Conservation (phyloP, 805 yeast species). For the Hanseniaspora meyeri region DNA sequence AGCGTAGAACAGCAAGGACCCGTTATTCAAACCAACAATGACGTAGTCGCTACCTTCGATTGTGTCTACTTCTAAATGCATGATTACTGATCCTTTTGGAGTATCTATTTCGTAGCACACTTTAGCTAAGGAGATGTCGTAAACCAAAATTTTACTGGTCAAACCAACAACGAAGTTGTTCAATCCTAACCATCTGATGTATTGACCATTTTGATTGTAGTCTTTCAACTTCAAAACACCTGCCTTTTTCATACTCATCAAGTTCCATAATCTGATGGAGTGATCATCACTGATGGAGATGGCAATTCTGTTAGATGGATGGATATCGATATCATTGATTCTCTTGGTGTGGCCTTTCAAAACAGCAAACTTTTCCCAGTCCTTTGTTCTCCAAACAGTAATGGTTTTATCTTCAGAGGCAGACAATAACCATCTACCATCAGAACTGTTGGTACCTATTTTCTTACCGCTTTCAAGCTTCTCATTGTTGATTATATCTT, state of each 20-base stretch:
- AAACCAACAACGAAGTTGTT: conserved; percentile 65
- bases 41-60: conserved; percentile 43
- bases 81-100: conserved; percentile 40
- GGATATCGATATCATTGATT: conserved; percentile 75
- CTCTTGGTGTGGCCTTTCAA: conserved; percentile 82
- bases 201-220: conserved; percentile 55
- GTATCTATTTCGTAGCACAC: conserved; percentile 42
- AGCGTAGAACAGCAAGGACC: conserved; percentile 49
- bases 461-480: conserved; percentile 28
- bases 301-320: conserved; percentile 82
- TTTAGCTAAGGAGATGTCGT: conserved; percentile 50
- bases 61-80: conserved; percentile 47
- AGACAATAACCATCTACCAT: conserved; percentile 72
- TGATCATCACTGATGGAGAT: conserved; percentile 77
- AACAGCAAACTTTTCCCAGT: conserved; percentile 86
- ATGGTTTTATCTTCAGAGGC: conserved; percentile 87
- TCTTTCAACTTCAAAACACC: conserved; percentile 61
- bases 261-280: conserved; percentile 81
- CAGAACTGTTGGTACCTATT: conserved; percentile 16
- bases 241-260: conserved; percentile 93
- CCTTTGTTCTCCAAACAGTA: conserved; percentile 87
- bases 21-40: conserved; percentile 59
- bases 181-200: conserved; percentile 50
- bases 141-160: conserved; percentile 50
- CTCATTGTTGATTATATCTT: conserved; percentile 15